Conservation (phyloP, 108 stramenopile species). For the Pseudonitzschia delicatissima region DNA sequence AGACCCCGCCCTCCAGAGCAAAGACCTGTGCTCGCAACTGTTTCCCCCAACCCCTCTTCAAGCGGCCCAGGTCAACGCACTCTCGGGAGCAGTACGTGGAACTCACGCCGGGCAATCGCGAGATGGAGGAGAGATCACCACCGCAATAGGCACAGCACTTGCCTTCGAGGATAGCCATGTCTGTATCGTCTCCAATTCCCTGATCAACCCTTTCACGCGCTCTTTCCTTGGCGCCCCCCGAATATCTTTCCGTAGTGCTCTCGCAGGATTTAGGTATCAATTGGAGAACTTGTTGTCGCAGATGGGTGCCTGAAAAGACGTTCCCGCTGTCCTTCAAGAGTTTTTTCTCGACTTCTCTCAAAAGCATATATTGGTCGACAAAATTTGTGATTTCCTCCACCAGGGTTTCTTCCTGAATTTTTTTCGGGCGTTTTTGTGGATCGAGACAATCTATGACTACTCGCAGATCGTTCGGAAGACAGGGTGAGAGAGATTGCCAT, state of each 20-base stretch:
- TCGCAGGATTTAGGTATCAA: constrained; percentile 22
- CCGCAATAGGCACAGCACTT: constrained; percentile 62
- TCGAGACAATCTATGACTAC: constrained; percentile 3
- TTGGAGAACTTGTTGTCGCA: constrained; percentile 34
- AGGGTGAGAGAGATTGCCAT: neutral
- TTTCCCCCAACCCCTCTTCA: constrained; percentile 53
- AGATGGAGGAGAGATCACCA: constrained; percentile 15
- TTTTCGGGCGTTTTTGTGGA: neutral
- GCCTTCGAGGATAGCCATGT: constrained; percentile 43
- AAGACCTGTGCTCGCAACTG: constrained; percentile 53
- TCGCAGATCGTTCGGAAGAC: neutral
- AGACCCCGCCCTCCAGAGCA: constrained; percentile 54
- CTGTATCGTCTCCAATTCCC: constrained; percentile 39
- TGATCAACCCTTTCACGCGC: constrained; percentile 40
- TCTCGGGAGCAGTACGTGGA: constrained; percentile 58
- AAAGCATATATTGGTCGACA: constrained; percentile 38
- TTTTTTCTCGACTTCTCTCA: constrained; percentile 62
- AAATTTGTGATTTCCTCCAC: constrained; percentile 44
- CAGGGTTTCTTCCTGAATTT: neutral
- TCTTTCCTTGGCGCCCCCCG: constrained; percentile 64
- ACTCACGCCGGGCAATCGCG: constrained; percentile 21
- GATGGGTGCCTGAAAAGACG: constrained; percentile 28
- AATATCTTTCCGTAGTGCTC: constrained; percentile 45
- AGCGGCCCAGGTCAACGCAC: constrained; percentile 62
- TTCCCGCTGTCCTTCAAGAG: constrained; percentile 42